These are phyloP conservation scores for Solanum neorickii DNA, from an alignment of 257 asterid species.

Conservation along the genomic window DNA sequence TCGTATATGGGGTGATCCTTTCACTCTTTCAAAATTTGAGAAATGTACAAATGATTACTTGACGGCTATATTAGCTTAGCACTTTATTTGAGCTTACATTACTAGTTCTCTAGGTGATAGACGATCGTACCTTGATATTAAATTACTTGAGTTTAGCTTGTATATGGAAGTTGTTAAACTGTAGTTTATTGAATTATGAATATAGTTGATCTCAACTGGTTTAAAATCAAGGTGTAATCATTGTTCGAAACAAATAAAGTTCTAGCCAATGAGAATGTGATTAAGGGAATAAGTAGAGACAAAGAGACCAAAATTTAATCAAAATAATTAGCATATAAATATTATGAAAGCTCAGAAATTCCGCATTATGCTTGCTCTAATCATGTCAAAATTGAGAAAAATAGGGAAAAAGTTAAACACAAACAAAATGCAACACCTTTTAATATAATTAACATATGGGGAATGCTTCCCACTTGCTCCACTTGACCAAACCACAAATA, in stretches of 20 bases:
- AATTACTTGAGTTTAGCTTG: background rate
- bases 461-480: slow-evolving; percentile 14
- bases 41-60: background rate
- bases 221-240: background rate
- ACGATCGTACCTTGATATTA: background rate
- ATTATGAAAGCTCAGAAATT: slow-evolving; percentile 1
- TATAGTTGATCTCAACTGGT: background rate
- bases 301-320: background rate
- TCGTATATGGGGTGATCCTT: background rate
- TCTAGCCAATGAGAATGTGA: background rate
- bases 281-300: background rate
- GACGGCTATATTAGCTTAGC: background rate
- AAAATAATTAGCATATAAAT: background rate
- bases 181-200: background rate
- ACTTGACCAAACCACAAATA: slow-evolving; percentile 11
- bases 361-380: slow-evolving; percentile 11
- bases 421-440: background rate
- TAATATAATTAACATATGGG: background rate
- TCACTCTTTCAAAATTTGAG: background rate
- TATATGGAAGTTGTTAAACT: background rate
- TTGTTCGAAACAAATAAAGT: background rate
- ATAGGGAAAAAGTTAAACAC: slow-evolving; percentile 6
- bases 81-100: background rate
- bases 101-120: background rate
- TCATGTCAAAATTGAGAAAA: slow-evolving; percentile 14